phyloP scores from a whole-genome alignment of 2,329 filamentous ascomycete species.

The Fusarium nodosum region DNA sequence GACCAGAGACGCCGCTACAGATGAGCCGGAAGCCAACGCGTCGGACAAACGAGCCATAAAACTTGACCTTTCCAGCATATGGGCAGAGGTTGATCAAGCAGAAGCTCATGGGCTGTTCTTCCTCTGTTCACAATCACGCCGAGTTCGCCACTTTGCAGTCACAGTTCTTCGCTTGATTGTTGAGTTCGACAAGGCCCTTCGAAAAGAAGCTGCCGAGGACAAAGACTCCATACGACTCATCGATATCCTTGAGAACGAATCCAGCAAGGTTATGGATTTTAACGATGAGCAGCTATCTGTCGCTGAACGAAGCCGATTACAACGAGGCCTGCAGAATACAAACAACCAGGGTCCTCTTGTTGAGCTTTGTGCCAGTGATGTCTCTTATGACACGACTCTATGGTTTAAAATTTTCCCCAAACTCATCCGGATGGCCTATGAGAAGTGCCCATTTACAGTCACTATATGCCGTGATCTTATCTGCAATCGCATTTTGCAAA shows the following conservation, averaged over 20 bases:
- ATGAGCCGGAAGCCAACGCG: slow-evolving; percentile 71
- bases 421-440: slow-evolving; percentile 88
- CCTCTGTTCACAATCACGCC: slow-evolving; percentile 92
- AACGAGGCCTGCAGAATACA: slow-evolving; percentile 88
- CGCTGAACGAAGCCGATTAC: slow-evolving; percentile 90
- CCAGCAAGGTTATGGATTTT: slow-evolving; percentile 88
- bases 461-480: slow-evolving; percentile 92
- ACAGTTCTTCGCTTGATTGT: slow-evolving; percentile 92
- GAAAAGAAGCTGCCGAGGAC: slow-evolving; percentile 71
- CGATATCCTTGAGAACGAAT: slow-evolving; percentile 90
- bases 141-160: slow-evolving; percentile 90
- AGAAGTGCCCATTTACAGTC: slow-evolving; percentile 91
- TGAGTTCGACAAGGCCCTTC: slow-evolving; percentile 91
- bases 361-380: slow-evolving; percentile 94
- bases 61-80: slow-evolving; percentile 87
- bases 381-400: slow-evolving; percentile 92
- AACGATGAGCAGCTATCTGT: slow-evolving; percentile 93
- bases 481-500: slow-evolving; percentile 90
- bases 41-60: slow-evolving; percentile 80
- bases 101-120: slow-evolving; percentile 98
- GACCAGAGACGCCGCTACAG: slow-evolving; percentile 77
- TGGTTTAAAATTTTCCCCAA: slow-evolving; percentile 99
- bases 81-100: slow-evolving; percentile 95
- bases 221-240: slow-evolving; percentile 82
- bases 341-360: slow-evolving; percentile 88